Conservation (phyloP, 192 early-diverging fungal genomes). For the Backusella westeae region DNA sequence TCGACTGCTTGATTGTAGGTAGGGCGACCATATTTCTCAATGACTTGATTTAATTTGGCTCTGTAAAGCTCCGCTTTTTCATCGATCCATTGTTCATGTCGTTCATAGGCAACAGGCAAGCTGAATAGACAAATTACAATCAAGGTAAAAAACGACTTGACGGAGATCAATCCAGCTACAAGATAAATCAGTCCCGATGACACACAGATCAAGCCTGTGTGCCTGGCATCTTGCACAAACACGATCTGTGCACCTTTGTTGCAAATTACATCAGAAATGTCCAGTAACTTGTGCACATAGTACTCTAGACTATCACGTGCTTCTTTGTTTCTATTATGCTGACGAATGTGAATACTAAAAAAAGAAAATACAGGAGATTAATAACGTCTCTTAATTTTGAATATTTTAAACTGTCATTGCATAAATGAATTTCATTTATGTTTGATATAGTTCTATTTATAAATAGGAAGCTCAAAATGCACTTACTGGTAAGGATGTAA, state of each 20-base stretch:
- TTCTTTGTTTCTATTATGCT: neutral
- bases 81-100: conserved; percentile 13
- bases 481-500: conserved; percentile 31
- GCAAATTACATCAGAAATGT: conserved; percentile 1
- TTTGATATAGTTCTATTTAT: too few species aligned
- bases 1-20: neutral
- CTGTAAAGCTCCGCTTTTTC: neutral
- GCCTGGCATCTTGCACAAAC: conserved; percentile 1
- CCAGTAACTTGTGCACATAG: neutral
- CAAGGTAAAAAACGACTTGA: conserved; percentile 4
- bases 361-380: conserved; percentile 8
- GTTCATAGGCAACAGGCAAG: neutral
- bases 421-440: neutral
- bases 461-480: too few species aligned
- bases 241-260: conserved; percentile 9
- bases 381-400: neutral
- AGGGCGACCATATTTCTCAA: neutral
- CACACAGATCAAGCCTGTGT: neutral
- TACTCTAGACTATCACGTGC: conserved; percentile 9
- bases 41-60: neutral
- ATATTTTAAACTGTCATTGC: neutral
- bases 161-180: neutral
- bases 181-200: conserved; percentile 7
- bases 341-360: conserved; percentile 12
- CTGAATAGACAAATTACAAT: neutral